Base-by-base conservation (phyloP, 176 grass and related monocot genomes). In the Bothriochloa decipiens region DNA sequence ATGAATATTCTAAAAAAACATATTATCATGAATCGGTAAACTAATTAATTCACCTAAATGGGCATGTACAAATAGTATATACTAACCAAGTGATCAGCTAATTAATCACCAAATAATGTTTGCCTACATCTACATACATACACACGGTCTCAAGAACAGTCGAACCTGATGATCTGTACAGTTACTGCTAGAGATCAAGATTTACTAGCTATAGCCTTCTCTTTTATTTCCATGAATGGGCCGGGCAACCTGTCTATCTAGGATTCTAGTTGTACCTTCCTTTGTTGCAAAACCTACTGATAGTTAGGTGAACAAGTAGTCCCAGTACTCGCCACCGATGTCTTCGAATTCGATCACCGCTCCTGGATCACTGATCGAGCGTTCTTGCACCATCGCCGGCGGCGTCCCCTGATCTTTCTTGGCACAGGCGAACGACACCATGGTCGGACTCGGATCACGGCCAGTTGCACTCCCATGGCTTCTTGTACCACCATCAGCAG, bases 251-350 rank as follows among this genome's bases (percentile, higher is more conserved):
- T 46, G 43, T 11, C 22, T 81, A 69, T 70, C 35, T 36, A 64
- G 27, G 62, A 65, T 28, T 29, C 62, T 40, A 39, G 17, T 0
- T 26, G 11, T 45, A 45, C 14, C 2, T 43, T 41, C 4, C 15
- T 27, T 16, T 27, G 43, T 4, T 0, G 6, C 1, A 29, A 29
- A 49, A 49, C 47, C 0, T 42, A 7, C 70, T 72, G 27, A 29
- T 17, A 49, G 1, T 52, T 6, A 46, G 17, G 13, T 42, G 85
- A 94, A 94, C 72, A 94, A 77, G 29, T 83, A 88, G 27, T 94
- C 89, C 86, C 89, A 88, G n/a, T 91, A 91, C 28, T 88, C 89
- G 43, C 8, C 55, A 8, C 88, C 92, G 8, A 88, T 87, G 4
- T 86, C 89, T 36, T 94, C 83, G 4, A 94, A 39, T 32, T 84